phyloP scores from a whole-genome alignment of 768 basidiomycete species.

The Psilocybe subaeruginosa region DNA sequence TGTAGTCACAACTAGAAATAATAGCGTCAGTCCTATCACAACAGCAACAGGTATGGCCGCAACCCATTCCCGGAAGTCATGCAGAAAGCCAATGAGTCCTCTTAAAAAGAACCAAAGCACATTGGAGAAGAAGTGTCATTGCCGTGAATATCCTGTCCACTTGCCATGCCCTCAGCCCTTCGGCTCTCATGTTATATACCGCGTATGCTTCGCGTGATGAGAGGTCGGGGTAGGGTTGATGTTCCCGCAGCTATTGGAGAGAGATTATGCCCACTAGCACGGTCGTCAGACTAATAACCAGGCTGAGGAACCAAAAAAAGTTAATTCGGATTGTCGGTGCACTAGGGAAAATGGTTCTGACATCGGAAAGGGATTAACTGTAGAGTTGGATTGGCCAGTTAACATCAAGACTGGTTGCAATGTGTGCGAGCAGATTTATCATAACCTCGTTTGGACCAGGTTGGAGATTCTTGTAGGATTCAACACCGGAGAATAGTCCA shows the following conservation, averaged over 20 bases:
- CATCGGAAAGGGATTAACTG: not conserved
- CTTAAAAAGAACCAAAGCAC: not conserved
- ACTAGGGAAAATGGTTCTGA: too few relatives aligned
- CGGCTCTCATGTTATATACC: not conserved
- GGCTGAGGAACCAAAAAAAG: constrained; percentile 4
- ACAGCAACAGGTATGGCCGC: not conserved
- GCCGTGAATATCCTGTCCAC: not conserved
- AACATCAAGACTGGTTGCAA: not conserved
- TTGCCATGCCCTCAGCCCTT: not conserved
- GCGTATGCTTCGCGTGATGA: not conserved
- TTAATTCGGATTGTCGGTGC: not conserved
- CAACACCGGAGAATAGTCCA: constrained; percentile 1
- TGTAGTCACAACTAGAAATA: not conserved
- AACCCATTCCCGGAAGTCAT: not conserved
- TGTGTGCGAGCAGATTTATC: not conserved
- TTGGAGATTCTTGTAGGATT: not conserved
- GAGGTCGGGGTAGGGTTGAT: not conserved
- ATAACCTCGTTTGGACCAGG: not conserved
- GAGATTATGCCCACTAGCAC: constrained; percentile 1
- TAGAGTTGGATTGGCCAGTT: not conserved
- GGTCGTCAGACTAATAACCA: not conserved
- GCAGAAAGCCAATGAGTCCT: not conserved
- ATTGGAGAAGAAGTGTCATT: constrained; percentile 1
- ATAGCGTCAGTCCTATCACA: not conserved
- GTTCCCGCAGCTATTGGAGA: constrained; percentile 2